A percentile compares a stretch with the other conserved stretches of the same genome.
Conservation (phyloP, 2,329 filamentous ascomycete species). For the Aspergillus novoparasiticus region DNA sequence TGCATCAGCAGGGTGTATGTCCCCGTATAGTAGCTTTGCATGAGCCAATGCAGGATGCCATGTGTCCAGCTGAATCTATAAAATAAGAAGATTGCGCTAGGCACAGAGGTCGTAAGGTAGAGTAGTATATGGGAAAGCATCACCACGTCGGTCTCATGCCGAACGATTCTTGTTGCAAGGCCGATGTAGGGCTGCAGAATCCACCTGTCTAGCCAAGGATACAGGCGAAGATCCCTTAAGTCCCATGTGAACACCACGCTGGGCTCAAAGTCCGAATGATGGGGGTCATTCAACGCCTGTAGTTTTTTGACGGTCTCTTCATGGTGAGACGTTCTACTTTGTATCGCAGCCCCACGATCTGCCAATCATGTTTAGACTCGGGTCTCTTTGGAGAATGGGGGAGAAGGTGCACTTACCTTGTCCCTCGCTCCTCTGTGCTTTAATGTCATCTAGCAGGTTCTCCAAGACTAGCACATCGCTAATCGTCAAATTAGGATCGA, state of each 20-base stretch:
- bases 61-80: slow-evolving; percentile 68
- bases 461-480: background rate
- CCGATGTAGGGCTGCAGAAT: slow-evolving; percentile 63
- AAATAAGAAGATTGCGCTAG: slow-evolving; percentile 66
- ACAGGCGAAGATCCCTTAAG: slow-evolving; percentile 46
- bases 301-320: slow-evolving; percentile 45
- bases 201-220: slow-evolving; percentile 48
- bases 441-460: background rate
- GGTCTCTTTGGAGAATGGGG: background rate
- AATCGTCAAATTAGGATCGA: slow-evolving; percentile 1
- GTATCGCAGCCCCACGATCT: background rate
- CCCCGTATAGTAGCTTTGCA: slow-evolving; percentile 70
- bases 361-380: background rate
- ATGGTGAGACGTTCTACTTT: background rate
- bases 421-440: background rate
- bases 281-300: slow-evolving; percentile 53
- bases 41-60: slow-evolving; percentile 64
- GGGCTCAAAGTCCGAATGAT: slow-evolving; percentile 54
- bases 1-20: slow-evolving; percentile 81
- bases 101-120: slow-evolving; percentile 70
- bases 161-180: slow-evolving; percentile 60
- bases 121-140: slow-evolving; percentile 76
- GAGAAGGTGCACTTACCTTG: background rate
- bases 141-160: slow-evolving; percentile 71
- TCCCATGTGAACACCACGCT: slow-evolving; percentile 59